Conservation (phyloP, 257 asterid genomes). For the Solanum raphanifolium region DNA sequence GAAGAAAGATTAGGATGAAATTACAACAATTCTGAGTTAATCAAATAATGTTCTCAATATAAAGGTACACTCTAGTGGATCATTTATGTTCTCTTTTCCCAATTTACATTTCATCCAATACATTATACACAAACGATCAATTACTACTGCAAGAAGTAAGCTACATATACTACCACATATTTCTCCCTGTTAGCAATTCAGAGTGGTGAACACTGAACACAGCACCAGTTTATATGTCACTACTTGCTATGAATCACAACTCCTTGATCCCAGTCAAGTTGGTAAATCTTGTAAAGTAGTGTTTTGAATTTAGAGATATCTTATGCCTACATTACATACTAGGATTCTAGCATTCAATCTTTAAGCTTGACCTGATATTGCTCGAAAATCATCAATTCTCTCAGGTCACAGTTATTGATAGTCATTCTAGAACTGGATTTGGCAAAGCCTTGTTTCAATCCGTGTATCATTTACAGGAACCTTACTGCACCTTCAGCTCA, state of each 20-base stretch:
- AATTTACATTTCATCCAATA: background rate
- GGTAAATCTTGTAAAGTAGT: background rate
- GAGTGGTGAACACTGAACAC: background rate
- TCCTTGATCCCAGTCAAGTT: background rate
- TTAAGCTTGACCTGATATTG: background rate
- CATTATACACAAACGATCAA: background rate
- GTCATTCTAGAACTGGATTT: background rate
- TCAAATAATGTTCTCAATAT: background rate
- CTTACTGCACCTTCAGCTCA: background rate
- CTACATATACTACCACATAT: background rate
- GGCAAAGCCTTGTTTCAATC: background rate
- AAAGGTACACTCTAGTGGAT: background rate
- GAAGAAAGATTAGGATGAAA: background rate
- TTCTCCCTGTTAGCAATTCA: background rate
- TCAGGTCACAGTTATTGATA: background rate
- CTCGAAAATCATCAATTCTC: background rate
- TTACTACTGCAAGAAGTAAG: background rate
- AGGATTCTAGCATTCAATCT: background rate
- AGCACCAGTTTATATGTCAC: background rate
- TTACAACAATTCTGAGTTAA: background rate
- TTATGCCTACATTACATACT: background rate
- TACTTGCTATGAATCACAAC: background rate
- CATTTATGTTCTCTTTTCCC: background rate
- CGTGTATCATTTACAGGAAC: background rate
- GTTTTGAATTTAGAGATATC: background rate